Base-by-base conservation (phyloP, 2,329 filamentous ascomycete species). In the Aspergillus intermedius region DNA sequence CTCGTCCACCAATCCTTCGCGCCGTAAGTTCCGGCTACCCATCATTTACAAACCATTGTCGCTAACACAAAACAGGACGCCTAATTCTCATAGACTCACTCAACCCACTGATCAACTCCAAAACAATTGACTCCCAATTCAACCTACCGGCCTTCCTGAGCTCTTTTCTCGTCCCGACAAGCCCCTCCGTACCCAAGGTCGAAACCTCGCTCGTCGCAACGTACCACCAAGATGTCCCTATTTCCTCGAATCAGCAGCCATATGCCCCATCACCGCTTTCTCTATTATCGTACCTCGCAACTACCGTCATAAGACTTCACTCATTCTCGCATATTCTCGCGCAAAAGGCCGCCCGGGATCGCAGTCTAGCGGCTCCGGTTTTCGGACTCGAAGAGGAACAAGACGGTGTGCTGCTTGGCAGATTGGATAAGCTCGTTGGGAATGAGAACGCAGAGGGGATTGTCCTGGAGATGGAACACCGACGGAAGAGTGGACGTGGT, bases 381-480 rank as follows among this genome's bases (percentile, higher is more conserved):
- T 95, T 87, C 67, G 93, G 91, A 0, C 75, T 96, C 1, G 76
- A 78, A 5, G 87, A 93, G 66, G 83, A 82, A 25, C 77, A 82
- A 13, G 89, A 95, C 66, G 91, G 91, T 6, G 77, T 91, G 8
- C 68, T 96, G 0, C 73, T 91, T 43, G 86, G 87, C 2, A 72
- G 88, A 49, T 46, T 64, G 17, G 69, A 69, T 47, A 62, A 64
- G 25, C 43, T 60, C 13, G 48, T 49, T n/a, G 62, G 64, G 2
- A 65, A 63, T 8, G 60, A 61, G 17, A 52, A 48, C 2, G 76
- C 77, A n/a, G 76, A 75, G 28, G 86, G 80, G 0, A 65, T 91
- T 0, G 87, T 95, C 1, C 67, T 96, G 5, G 83, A 88, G 60
- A 86, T 95, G 79, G 91, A 98, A 68, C 80, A 95, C 58, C 79